Conservation (phyloP, 2,329 filamentous ascomycete species). For the Didymosphaeria variabile region DNA sequence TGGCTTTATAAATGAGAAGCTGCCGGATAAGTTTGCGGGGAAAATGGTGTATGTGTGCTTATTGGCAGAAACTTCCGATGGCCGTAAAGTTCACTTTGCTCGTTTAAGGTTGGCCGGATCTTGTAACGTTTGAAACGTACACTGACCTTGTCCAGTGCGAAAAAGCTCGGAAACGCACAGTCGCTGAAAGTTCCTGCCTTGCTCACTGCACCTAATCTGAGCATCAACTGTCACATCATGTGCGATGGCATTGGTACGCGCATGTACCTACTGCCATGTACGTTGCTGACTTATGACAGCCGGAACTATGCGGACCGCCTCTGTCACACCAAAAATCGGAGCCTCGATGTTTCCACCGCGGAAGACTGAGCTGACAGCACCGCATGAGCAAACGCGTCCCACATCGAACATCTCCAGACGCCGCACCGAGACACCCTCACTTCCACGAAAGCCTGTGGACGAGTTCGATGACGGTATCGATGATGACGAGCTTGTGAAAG, state of each 20-base stretch:
- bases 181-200: slow-evolving; percentile 68
- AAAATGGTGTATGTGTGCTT: slow-evolving; percentile 75
- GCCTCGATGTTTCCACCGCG: slow-evolving; percentile 53
- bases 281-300: slow-evolving; percentile 51
- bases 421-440: slow-evolving; percentile 28
- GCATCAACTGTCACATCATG: slow-evolving; percentile 74
- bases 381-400: slow-evolving; percentile 24
- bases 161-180: slow-evolving; percentile 69
- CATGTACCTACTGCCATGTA: fast-evolving
- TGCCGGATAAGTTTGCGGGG: slow-evolving; percentile 69
- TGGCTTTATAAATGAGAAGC: slow-evolving; percentile 74
- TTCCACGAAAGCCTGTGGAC: slow-evolving; percentile 40
- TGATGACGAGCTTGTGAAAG: slow-evolving; percentile 62
- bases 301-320: slow-evolving; percentile 64
- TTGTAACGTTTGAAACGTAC: not conserved
- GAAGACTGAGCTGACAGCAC: slow-evolving; percentile 30
- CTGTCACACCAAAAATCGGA: slow-evolving; percentile 61
- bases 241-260: slow-evolving; percentile 81
- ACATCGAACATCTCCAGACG: slow-evolving; percentile 44
- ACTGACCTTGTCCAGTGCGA: slow-evolving; percentile 64
- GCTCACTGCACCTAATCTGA: slow-evolving; percentile 63
- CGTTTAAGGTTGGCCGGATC: slow-evolving; percentile 59
- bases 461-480: slow-evolving; percentile 64
- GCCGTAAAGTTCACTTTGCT: slow-evolving; percentile 73
- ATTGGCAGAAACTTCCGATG: slow-evolving; percentile 75